Conservation (phyloP, 2,329 filamentous ascomycete genomes). For the Ramularia endophylla region DNA sequence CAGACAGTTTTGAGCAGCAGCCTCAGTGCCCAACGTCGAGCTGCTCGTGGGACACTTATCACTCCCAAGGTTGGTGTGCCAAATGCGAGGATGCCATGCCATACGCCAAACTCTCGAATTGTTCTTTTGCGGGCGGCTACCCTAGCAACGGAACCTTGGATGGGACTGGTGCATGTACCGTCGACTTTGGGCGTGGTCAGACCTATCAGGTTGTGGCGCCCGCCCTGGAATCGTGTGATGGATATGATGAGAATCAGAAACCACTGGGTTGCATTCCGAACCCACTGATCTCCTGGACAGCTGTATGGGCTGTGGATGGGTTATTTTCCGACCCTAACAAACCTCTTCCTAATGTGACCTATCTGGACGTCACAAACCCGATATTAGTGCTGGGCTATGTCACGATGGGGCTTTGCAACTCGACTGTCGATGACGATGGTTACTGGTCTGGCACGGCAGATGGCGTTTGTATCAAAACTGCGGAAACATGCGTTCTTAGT, state of each 20-base stretch:
- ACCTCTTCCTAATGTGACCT: not conserved
- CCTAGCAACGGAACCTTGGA: not conserved
- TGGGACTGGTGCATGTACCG: not conserved
- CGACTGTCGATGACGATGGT: too few relatives aligned
- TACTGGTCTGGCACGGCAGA: too few relatives aligned
- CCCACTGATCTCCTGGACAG: not conserved
- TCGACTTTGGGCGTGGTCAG: not conserved
- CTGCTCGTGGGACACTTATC: not conserved
- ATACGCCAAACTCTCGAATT: not conserved
- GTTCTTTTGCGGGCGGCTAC: not conserved
- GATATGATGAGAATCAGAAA: not conserved
- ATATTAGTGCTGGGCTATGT: not conserved
- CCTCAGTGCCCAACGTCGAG: not conserved
- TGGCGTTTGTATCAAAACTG: too few relatives aligned
- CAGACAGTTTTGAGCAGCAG: not conserved
- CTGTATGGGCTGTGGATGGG: too few relatives aligned
- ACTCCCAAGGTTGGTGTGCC: not conserved
- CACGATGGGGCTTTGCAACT: not conserved
- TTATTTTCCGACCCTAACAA: not conserved
- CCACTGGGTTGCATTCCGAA: not conserved
- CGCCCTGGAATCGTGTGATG: too few relatives aligned
- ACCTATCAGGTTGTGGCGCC: not conserved
- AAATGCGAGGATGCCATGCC: not conserved
- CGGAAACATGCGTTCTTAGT: not conserved
- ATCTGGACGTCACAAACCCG: not conserved